These are phyloP conservation scores for Cardamine chenopodiifolia DNA, from an alignment of 345 rosid species.

Conservation along the genomic window DNA sequence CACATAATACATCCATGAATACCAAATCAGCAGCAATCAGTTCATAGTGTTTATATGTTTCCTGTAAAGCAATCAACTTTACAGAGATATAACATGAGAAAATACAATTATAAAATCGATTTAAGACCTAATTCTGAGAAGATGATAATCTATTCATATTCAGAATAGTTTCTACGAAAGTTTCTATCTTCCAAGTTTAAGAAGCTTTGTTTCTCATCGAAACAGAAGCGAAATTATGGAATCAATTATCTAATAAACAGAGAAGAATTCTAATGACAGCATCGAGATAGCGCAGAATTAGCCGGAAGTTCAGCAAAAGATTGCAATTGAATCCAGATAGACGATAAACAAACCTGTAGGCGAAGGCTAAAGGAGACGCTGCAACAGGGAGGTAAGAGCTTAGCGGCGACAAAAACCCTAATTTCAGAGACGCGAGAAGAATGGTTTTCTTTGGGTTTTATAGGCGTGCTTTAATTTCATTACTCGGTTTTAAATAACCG, in stretches of 20 bases:
- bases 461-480: not conserved
- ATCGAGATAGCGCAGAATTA: not conserved
- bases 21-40: not conserved
- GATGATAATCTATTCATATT: no score
- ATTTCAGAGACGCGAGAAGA: not conserved
- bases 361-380: not conserved
- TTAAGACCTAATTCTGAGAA: not conserved
- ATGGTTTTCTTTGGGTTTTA: not conserved
- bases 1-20: not conserved
- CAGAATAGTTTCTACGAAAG: no score
- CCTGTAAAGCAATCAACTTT: not conserved
- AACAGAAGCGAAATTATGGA: not conserved
- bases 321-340: not conserved
- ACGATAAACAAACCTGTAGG: slow-evolving; percentile 16
- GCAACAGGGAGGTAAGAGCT: not conserved
- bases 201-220: not conserved
- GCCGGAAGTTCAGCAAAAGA: not conserved
- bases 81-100: not conserved
- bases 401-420: slow-evolving; percentile 35
- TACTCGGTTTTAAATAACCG: not conserved
- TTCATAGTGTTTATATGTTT: not conserved
- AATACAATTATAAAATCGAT: not conserved
- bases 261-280: not conserved
- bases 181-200: no score
- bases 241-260: not conserved